Percentiles rank a stretch among this genome's conserved stretches.
phyloP scores from a whole-genome alignment of 495 filamentous ascomycete genomes.

The Cladorrhinum samala region DNA sequence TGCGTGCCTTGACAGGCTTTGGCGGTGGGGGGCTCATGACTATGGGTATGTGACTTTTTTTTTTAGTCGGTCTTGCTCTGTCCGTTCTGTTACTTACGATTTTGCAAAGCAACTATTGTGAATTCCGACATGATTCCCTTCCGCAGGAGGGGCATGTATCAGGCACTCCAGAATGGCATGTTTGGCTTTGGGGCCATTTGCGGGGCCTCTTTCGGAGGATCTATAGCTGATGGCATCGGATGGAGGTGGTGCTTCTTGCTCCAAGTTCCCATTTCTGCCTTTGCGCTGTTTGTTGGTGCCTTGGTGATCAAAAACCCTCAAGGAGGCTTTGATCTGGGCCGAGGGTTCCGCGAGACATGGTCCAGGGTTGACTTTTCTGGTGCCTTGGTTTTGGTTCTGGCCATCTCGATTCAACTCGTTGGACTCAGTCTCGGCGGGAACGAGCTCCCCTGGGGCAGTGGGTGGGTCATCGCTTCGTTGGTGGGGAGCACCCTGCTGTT shows the following conservation, averaged over 20 bases:
- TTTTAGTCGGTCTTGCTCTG: too few species aligned
- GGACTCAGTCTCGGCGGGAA: constrained; percentile 58
- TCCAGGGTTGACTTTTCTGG: constrained; percentile 52
- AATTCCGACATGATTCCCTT: constrained; percentile 63
- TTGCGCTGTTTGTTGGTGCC: constrained; percentile 49
- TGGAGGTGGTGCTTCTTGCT: constrained; percentile 47
- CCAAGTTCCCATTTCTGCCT: constrained; percentile 48
- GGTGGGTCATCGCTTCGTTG: constrained; percentile 49
- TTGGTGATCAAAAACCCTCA: constrained; percentile 45
- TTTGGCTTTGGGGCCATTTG: constrained; percentile 51
- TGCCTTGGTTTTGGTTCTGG: constrained; percentile 49
- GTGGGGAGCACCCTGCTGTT: constrained; percentile 47
- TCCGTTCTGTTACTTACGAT: too few species aligned
- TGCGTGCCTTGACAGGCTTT: constrained; percentile 48
- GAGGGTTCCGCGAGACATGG: constrained; percentile 39
- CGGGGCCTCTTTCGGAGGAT: constrained; percentile 44
- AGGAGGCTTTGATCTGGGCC: constrained; percentile 16
- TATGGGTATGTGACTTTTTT: constrained; percentile 47
- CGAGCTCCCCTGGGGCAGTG: constrained; percentile 52
- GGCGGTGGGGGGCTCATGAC: constrained; percentile 58
- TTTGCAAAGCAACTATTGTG: constrained; percentile 57
- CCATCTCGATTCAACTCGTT: constrained; percentile 52
- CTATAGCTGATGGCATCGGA: constrained; percentile 43
- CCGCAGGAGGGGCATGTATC: constrained; percentile 57
- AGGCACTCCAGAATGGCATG: constrained; percentile 56